These are phyloP conservation scores for Penicillium sp. DNA, from an alignment of 2,329 filamentous ascomycete species.

Conservation along the genomic window DNA sequence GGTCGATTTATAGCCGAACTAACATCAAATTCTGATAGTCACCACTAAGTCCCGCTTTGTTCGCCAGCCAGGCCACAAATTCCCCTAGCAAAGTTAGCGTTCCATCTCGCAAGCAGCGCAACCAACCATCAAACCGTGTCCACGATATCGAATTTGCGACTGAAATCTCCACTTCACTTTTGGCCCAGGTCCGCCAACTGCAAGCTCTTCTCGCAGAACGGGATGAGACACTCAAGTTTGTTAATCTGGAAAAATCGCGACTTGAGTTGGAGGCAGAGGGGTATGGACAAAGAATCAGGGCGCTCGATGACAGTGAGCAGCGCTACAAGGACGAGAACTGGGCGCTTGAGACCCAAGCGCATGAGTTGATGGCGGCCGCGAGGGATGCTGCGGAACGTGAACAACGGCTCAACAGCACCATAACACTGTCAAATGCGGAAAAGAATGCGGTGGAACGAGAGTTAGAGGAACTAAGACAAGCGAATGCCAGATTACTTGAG, in stretches of 20 bases:
- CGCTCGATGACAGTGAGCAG: slow-evolving; percentile 88
- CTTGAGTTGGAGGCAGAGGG: slow-evolving; percentile 80
- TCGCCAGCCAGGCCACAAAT: slow-evolving; percentile 77
- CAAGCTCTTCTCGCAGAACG: slow-evolving; percentile 82
- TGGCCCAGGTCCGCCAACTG: slow-evolving; percentile 89
- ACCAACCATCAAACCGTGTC: slow-evolving; percentile 81
- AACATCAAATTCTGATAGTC: slow-evolving; percentile 48
- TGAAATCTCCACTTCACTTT: slow-evolving; percentile 90
- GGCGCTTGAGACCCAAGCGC: slow-evolving; percentile 89
- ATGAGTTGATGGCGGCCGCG: slow-evolving; percentile 71
- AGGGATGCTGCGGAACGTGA: slow-evolving; percentile 79
- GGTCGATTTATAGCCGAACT: slow-evolving; percentile 3
- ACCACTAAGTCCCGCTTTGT: slow-evolving; percentile 70
- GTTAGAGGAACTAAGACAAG: slow-evolving; percentile 82
- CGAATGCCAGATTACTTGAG: slow-evolving; percentile 73
- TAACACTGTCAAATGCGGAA: slow-evolving; percentile 69
- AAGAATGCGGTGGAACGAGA: slow-evolving; percentile 79
- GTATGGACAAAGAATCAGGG: slow-evolving; percentile 74
- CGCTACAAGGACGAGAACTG: slow-evolving; percentile 98
- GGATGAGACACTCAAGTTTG: slow-evolving; percentile 77
- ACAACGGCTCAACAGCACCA: slow-evolving; percentile 70
- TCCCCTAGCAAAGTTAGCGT: slow-evolving; percentile 88
- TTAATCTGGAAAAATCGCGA: slow-evolving; percentile 70
- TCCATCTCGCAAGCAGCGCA: slow-evolving; percentile 82
- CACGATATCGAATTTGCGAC: slow-evolving; percentile 99